Base-by-base conservation (phyloP, 2,329 filamentous ascomycete species). In the Leptographium lundbergii region DNA sequence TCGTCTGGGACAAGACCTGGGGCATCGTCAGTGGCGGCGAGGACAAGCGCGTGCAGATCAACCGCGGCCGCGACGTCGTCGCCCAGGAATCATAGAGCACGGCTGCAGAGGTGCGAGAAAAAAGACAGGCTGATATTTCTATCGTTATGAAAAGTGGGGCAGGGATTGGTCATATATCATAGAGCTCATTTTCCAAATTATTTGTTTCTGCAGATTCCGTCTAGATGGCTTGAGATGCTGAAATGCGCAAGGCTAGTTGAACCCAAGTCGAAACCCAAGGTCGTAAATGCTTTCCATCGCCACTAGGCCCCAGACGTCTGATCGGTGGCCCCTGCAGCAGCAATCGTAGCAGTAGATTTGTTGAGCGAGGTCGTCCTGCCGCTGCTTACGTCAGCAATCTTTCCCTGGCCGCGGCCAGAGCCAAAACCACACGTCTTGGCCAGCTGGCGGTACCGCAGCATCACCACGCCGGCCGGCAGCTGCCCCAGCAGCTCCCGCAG, bases 21-120 rank as follows among this genome's bases (percentile, higher is more conserved):
- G 95, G 94, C 1, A 92, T 99, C 69, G 87, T 96, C 52, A 95
- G 89, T 67, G 91, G 79, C 51, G 91, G 92, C 19, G 91, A 97
- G 79, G 94, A 99, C 69, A 96, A 94, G 76, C 85, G 83, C 75
- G 85, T 99, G 67, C 94, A 99, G 77, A 84, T 99, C 61, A 96
- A 99, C 72, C 80, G 81, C 65, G 85, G 84, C 22, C 78, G 81
- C 62, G 80, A 76, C 60, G 64, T 82, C 51, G 67, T 81, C 52
- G 67, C 69, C 6, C 25, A 22, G 47, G 34, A 51, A 48, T 25
- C 51, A 59, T 58, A 58, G 56, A 22, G 11, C 24, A 39, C 17
- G 27, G 17, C 27, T 5, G 14, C 34, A 32, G 45, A 47, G 42
- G 47, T 50, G 4, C 14, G 29, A 24, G 42, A 5, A n/a, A 25